Base-by-base conservation (phyloP, 768 basidiomycete genomes). In the Phaeotremella fagi region DNA sequence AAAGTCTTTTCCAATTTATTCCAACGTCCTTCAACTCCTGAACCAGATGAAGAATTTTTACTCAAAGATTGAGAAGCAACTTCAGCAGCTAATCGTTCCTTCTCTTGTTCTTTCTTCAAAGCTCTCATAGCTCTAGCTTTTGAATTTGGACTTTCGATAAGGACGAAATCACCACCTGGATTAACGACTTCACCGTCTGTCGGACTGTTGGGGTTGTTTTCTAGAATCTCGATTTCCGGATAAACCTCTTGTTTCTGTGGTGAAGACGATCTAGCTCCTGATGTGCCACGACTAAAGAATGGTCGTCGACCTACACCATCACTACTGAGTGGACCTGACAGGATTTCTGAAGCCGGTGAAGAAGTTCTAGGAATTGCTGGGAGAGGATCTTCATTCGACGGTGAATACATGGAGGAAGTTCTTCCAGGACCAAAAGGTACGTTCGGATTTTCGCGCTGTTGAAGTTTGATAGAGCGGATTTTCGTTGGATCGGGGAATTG, bases 381-480 rank as follows among this genome's bases (percentile, higher is more conserved):
- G n/a, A 28, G 23, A 3, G 54, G 47, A 7, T 29, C 26, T 35
- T 20, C 24, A 7, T 35, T 28, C 16, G 18, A 12, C 3, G 54
- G 38, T 12, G 54, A 41, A 23, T 41, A 41, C 9, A 12, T 6
- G 20, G 38, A 41, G 12, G 38, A 6, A 41, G 7, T 22, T 22
- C 38, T 11, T 6, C 38, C 38, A 41, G 38, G 18, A 14, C 38
- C 38, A 18, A 41, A 20, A 7, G 60, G 55, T 11, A 59, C 46
- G 45, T 57, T 56, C n/a, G 60, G 64, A 22, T 51, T 57, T 38
- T 66, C 64, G 38, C 64, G 54, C 64, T 66, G 45, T n/a, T 29
- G 31, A 42, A 37, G 29, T 27, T 16, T 45, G 26, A 16, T 23
- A 22, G n/a, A n/a, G n/a, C n/a, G n/a, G n/a, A n/a, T n/a, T n/a